Conservation (phyloP, 176 grass and related monocot genomes). For the Tuctoria greenei region DNA sequence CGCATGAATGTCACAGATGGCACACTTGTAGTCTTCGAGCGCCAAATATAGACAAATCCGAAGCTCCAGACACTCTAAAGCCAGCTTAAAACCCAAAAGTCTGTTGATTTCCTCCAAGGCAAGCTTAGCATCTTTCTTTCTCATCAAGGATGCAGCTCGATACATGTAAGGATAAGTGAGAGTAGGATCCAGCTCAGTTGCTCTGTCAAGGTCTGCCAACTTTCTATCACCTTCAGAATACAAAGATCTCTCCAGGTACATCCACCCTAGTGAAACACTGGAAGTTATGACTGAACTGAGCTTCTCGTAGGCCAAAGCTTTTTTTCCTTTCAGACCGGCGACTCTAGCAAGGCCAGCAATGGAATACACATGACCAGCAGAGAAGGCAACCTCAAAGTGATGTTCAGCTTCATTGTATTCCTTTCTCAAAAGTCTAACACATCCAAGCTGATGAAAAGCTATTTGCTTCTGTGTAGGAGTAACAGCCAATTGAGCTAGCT, state of each 20-base stretch:
- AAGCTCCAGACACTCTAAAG: slow-evolving; percentile 80
- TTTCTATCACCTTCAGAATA: slow-evolving; percentile 68
- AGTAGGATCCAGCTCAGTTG: slow-evolving; percentile 86
- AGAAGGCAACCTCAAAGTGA: slow-evolving; percentile 60
- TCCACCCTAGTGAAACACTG: slow-evolving; percentile 74
- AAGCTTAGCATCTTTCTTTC: slow-evolving; percentile 76
- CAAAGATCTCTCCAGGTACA: slow-evolving; percentile 83
- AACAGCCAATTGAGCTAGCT: slow-evolving; percentile 55
- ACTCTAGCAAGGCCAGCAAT: slow-evolving; percentile 74
- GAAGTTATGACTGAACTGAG: slow-evolving; percentile 75
- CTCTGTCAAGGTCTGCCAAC: slow-evolving; percentile 67
- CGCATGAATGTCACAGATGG: slow-evolving; percentile 81
- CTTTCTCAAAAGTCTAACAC: slow-evolving; percentile 68
- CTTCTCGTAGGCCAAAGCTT: slow-evolving; percentile 65
- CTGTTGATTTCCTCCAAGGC: slow-evolving; percentile 81
- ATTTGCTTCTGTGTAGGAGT: slow-evolving; percentile 72
- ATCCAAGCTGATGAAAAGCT: slow-evolving; percentile 90
- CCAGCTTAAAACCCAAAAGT: slow-evolving; percentile 81
- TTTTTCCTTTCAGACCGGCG: slow-evolving; percentile 51
- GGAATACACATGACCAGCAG: slow-evolving; percentile 81
- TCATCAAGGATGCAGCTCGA: slow-evolving; percentile 74
- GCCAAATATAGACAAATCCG: slow-evolving; percentile 74
- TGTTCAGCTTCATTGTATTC: slow-evolving; percentile 69
- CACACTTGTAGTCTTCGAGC: slow-evolving; percentile 79
- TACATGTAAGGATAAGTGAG: slow-evolving; percentile 93